Evolutionary conservation across 2,329 filamentous ascomycete genomes (phyloP).

Genomic region (Lasiodiplodia sp.): DNA sequence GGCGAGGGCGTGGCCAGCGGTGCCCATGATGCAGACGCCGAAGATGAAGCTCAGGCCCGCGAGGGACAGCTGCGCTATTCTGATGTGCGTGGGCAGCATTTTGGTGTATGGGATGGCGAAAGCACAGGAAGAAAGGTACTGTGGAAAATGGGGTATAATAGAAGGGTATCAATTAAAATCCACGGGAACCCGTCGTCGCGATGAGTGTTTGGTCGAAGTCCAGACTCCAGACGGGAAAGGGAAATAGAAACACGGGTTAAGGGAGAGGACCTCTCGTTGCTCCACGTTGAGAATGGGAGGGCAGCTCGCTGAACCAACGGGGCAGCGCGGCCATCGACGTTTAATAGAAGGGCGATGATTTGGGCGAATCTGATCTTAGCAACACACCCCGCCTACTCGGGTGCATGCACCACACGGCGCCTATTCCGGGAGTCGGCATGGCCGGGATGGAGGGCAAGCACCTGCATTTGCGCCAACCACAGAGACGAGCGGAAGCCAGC

Average conservation of each 20-base stretch:
- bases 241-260: background rate
- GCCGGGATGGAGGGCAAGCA: background rate
- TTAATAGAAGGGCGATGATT: constrained; percentile 5
- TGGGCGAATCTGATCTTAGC: constrained; percentile 8
- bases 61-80: constrained; percentile 43
- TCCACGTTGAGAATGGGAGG: background rate
- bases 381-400: constrained; percentile 12
- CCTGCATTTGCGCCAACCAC: constrained; percentile 19
- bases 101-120: constrained; percentile 37
- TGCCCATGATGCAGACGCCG: constrained; percentile 50
- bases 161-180: background rate
- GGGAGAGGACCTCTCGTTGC: background rate
- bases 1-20: constrained; percentile 51
- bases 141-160: background rate
- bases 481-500: background rate
- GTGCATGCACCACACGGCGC: constrained; percentile 7
- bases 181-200: background rate
- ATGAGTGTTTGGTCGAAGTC: constrained; percentile 10
- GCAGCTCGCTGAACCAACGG: background rate
- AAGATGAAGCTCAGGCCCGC: constrained; percentile 47
- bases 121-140: background rate
- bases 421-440: constrained; percentile 24
- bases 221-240: constrained; percentile 15
- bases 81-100: constrained; percentile 47
- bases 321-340: background rate